Evolutionary conservation across 1,284 basidiomycete genomes (phyloP).

Genomic region (Stygiomarasmius scandens): DNA sequence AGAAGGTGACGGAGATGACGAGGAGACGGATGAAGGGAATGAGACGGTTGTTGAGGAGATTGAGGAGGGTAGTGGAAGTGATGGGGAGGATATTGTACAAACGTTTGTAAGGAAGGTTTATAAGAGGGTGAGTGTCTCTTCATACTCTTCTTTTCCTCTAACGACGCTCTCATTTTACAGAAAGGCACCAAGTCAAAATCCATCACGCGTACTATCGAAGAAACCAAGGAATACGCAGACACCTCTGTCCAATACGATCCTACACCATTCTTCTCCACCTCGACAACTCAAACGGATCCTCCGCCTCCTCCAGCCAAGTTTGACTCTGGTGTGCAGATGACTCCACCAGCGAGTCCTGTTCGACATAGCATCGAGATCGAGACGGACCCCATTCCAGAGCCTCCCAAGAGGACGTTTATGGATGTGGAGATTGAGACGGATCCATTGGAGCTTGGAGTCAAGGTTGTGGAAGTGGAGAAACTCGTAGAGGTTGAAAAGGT

Average conservation of each 20-base stretch:
- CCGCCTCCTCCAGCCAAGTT: neutral
- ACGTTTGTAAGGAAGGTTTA: slow-evolving; percentile 77
- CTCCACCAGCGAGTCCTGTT: slow-evolving; percentile 13
- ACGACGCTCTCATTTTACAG: neutral
- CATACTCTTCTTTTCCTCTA: slow-evolving; percentile 1
- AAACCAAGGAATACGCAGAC: slow-evolving; percentile 72
- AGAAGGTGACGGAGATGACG: slow-evolving; percentile 36
- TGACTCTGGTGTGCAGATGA: slow-evolving; percentile 32
- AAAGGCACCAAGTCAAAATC: neutral
- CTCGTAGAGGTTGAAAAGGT: neutral
- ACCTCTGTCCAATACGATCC: slow-evolving; percentile 67
- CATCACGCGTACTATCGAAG: slow-evolving; percentile 55
- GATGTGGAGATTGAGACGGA: slow-evolving; percentile 35
- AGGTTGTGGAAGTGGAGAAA: slow-evolving; percentile 1
- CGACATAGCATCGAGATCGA: slow-evolving; percentile 28
- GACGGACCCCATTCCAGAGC: slow-evolving; percentile 3
- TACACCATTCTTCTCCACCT: slow-evolving; percentile 48
- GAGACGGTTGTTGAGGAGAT: slow-evolving; percentile 36
- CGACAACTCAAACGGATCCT: slow-evolving; percentile 43
- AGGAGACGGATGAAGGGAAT: slow-evolving; percentile 23
- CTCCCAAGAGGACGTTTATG: slow-evolving; percentile 3
- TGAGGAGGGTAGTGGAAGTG: slow-evolving; percentile 48
- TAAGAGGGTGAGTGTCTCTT: slow-evolving; percentile 57
- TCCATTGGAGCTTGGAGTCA: neutral
- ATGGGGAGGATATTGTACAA: slow-evolving; percentile 76